Percentiles rank a stretch among this genome's conserved stretches.
phyloP scores from a whole-genome alignment of 345 rosid genomes.

The Camelina laxa region DNA sequence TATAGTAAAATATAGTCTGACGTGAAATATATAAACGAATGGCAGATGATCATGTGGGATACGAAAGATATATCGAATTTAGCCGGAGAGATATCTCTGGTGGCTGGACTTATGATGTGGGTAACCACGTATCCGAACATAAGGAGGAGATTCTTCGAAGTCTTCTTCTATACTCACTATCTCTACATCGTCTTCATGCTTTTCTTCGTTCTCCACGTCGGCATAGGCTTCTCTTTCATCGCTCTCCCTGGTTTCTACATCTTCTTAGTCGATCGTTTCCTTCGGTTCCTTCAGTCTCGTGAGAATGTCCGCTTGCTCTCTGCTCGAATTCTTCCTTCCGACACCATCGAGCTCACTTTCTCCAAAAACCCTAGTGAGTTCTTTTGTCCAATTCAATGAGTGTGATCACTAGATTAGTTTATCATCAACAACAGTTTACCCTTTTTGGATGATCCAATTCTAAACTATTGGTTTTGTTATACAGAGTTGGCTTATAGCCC shows the following conservation, averaged over 20 bases:
- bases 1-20: not conserved
- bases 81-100: constrained; percentile 71
- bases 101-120: constrained; percentile 69
- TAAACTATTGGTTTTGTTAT: not conserved
- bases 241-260: constrained; percentile 84
- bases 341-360: constrained; percentile 73
- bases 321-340: constrained; percentile 68
- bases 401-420: not conserved
- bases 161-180: constrained; percentile 79
- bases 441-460: not conserved
- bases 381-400: not conserved
- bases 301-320: constrained; percentile 54
- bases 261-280: constrained; percentile 74
- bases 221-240: constrained; percentile 55
- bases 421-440: not conserved
- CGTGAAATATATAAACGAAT: not conserved
- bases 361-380: constrained; percentile 61
- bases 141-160: constrained; percentile 69
- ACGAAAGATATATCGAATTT: constrained; percentile 52
- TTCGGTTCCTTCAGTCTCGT: constrained; percentile 77
- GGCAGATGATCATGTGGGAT: constrained; percentile 61
- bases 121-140: constrained; percentile 63
- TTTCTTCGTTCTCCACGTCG: constrained; percentile 72
- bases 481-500: constrained; percentile 70
- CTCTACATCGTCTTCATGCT: constrained; percentile 69